phyloP scores from a whole-genome alignment of 2,329 filamentous ascomycete genomes.

The Colletotrichum chrysophilum region DNA sequence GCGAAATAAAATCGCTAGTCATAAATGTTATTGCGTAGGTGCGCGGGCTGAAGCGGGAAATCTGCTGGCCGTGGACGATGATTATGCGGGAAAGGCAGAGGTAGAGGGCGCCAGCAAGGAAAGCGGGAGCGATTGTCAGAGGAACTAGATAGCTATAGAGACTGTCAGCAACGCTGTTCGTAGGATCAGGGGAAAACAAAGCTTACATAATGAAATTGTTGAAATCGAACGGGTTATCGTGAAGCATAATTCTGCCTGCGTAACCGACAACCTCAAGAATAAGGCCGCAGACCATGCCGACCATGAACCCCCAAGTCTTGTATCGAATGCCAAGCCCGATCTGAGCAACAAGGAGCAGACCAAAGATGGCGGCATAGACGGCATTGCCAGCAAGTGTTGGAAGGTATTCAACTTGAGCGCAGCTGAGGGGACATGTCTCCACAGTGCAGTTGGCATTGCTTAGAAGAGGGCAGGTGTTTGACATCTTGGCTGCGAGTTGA shows the following conservation, averaged over 20 bases:
- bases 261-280: constrained; percentile 65
- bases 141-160: constrained; percentile 13
- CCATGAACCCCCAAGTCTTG: not conserved
- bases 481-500: not conserved
- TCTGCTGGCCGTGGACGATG: not conserved
- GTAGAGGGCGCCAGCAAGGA: constrained; percentile 21
- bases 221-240: constrained; percentile 62
- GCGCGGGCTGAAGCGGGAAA: not conserved
- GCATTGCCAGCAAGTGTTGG: not conserved
- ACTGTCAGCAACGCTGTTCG: not conserved
- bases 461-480: not conserved
- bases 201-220: constrained; percentile 48
- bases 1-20: constrained; percentile 57
- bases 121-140: constrained; percentile 20
- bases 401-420: not conserved
- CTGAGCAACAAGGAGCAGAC: not conserved
- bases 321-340: not conserved
- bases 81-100: constrained; percentile 20
- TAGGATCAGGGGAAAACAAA: not conserved
- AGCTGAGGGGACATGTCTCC: not conserved
- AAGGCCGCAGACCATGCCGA: not conserved
- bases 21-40: constrained; percentile 64
- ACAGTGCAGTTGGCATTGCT: not conserved
- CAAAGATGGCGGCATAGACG: not conserved
- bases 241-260: constrained; percentile 59